Percentiles rank a stretch among this genome's conserved stretches.
Conservation (phyloP, 768 basidiomycete species). For the Pulveroboletus sp. region DNA sequence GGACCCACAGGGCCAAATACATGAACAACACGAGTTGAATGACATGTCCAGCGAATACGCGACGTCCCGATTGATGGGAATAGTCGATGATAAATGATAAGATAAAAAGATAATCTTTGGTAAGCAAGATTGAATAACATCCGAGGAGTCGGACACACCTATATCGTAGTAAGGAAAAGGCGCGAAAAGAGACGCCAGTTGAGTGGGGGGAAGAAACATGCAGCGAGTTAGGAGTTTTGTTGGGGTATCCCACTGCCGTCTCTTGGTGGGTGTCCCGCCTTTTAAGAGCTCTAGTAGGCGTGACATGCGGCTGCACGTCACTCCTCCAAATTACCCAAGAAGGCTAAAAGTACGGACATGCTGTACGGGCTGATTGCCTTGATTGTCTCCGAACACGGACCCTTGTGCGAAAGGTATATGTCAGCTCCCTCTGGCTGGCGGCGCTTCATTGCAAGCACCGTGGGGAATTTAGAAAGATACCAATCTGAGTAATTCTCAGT, state of each 20-base stretch:
- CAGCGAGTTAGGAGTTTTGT: not conserved
- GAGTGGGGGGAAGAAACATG: slow-evolving; percentile 2
- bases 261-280: slow-evolving; percentile 18
- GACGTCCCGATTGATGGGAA: not conserved
- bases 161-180: not conserved
- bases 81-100: slow-evolving; percentile 14
- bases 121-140: slow-evolving; percentile 13
- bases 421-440: slow-evolving; percentile 24
- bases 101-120: slow-evolving; percentile 17
- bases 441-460: not conserved
- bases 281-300: slow-evolving; percentile 21
- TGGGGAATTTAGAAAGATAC: slow-evolving; percentile 13
- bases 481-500: slow-evolving; percentile 21
- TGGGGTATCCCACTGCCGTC: slow-evolving; percentile 7
- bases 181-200: not conserved
- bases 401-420: slow-evolving; percentile 29
- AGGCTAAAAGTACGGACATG: slow-evolving; percentile 19
- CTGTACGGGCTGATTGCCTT: slow-evolving; percentile 15
- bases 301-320: slow-evolving; percentile 18
- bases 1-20: slow-evolving; percentile 37
- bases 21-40: slow-evolving; percentile 20
- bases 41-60: slow-evolving; percentile 6
- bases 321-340: slow-evolving; percentile 24
- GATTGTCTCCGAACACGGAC: slow-evolving; percentile 27
- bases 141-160: slow-evolving; percentile 16